phyloP scores from a whole-genome alignment of 73 alveolate species.

The Paramecium tetraurelia region DNA sequence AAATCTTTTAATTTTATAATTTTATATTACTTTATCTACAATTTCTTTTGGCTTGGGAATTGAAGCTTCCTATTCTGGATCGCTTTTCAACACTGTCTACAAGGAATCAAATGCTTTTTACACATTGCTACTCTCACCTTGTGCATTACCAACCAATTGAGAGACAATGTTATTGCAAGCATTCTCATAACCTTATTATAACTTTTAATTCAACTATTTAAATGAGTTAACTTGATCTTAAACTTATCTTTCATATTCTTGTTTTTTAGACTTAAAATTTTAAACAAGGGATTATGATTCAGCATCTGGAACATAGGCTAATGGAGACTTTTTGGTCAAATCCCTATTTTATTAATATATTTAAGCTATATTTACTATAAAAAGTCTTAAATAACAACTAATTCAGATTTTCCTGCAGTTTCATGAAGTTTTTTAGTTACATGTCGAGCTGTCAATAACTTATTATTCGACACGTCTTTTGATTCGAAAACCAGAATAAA shows the following conservation, averaged over 20 bases:
- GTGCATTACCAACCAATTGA: not conserved
- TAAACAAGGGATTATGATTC: not conserved
- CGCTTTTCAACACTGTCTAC: not conserved
- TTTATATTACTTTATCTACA: not conserved
- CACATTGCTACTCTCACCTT: not conserved
- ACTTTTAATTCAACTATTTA: not conserved
- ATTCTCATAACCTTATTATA: not conserved
- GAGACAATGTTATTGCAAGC: not conserved
- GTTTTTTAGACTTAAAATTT: not conserved
- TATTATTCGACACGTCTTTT: not conserved
- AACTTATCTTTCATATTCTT: not conserved
- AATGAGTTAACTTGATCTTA: not conserved
- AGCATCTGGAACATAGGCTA: not conserved
- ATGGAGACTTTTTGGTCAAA: constrained; percentile 1
- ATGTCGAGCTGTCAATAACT: not conserved
- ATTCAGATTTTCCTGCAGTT: not conserved
- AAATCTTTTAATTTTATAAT: not conserved
- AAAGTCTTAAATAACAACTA: not conserved
- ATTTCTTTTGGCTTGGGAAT: constrained; percentile 14
- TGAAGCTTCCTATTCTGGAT: constrained; percentile 33
- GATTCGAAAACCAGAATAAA: not conserved
- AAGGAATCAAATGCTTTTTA: not conserved
- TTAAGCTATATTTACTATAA: not conserved
- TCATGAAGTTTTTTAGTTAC: not conserved
- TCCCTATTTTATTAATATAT: not conserved